Base-by-base conservation (phyloP, 345 rosid genomes). In the Gossypium mustelinum region DNA sequence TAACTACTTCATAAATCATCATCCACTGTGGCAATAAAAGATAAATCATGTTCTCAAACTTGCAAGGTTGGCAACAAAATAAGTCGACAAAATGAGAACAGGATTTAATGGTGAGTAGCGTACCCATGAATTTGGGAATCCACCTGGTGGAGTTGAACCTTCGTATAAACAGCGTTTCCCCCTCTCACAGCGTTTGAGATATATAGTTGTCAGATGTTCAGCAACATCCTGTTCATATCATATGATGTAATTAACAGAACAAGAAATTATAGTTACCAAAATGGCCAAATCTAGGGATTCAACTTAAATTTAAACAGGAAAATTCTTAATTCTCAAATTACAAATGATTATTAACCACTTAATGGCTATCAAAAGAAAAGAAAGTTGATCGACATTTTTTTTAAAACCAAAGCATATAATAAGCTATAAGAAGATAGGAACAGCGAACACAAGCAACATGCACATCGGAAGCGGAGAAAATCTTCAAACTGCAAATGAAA, bases 71-170 rank as follows among this genome's bases (percentile, higher is more conserved):
- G 41, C 22, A 3, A 52, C 20, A 71, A 27, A 55, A 14, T 20
- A 55, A 41, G 27, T 52, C 6, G 3, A 75, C 20, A 10, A 48
- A 52, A 69, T 20, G 63, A 65, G 39, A 17, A 39, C 29, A 45
- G 57, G 58, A 4, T 56, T 34, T 20, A 45, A 29, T 24, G 52
- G 70, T 63, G 61, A 64, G 73, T 68, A 51, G 65, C 63, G 73
- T 80, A 91, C 98, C 98, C 93, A 91, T 68, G 97, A 84, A 82
- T 89, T 93, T 43, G 98, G 97, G 76, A 85, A 93, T 76, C 93
- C 97, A 11, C 85, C 91, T 6, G 92, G 91, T 18, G 97, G 91
- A 79, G 92, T 87, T n/a, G 94, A 87, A 72, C 97, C 98, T 76
- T 93, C 94, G 24, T 93, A 91, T 65, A 89, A 77, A 81, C 97